Evolutionary conservation across 495 filamentous ascomycete species (phyloP).

Genomic region (Podospora conica): DNA sequence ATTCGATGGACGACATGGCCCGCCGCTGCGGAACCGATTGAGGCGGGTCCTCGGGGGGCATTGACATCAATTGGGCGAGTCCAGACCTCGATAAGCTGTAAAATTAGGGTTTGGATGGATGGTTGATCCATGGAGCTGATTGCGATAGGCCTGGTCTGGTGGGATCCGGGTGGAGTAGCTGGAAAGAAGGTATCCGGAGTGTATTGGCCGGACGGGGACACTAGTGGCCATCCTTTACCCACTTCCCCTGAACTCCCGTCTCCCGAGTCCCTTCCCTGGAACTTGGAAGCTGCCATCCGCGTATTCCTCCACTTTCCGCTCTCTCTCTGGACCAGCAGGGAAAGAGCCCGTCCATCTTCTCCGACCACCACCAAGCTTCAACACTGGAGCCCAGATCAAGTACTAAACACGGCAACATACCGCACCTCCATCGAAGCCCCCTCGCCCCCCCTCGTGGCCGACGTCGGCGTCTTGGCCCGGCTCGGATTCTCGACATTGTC

Average conservation of each 20-base stretch:
- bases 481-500: slow-evolving; percentile 9
- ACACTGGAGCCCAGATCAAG: slow-evolving; percentile 1
- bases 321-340: not conserved
- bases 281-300: not conserved
- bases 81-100: not conserved
- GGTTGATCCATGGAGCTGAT: too few relatives aligned
- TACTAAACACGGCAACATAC: slow-evolving; percentile 16
- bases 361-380: too few relatives aligned
- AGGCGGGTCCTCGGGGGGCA: not conserved
- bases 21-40: not conserved
- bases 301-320: not conserved
- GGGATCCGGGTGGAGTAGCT: not conserved
- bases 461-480: slow-evolving; percentile 8
- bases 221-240: too few relatives aligned
- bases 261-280: not conserved
- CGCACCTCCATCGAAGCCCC: slow-evolving; percentile 15
- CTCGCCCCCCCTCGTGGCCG: slow-evolving; percentile 6
- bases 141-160: not conserved
- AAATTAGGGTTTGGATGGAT: not conserved
- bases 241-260: too few relatives aligned
- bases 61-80: not conserved
- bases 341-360: too few relatives aligned
- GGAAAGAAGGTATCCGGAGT: too few relatives aligned
- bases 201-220: not conserved
- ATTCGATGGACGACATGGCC: not conserved